Percentiles rank a stretch among this genome's conserved stretches.
phyloP scores from a whole-genome alignment of 2,329 filamentous ascomycete genomes.

The Purpureocillium takamizusanense region DNA sequence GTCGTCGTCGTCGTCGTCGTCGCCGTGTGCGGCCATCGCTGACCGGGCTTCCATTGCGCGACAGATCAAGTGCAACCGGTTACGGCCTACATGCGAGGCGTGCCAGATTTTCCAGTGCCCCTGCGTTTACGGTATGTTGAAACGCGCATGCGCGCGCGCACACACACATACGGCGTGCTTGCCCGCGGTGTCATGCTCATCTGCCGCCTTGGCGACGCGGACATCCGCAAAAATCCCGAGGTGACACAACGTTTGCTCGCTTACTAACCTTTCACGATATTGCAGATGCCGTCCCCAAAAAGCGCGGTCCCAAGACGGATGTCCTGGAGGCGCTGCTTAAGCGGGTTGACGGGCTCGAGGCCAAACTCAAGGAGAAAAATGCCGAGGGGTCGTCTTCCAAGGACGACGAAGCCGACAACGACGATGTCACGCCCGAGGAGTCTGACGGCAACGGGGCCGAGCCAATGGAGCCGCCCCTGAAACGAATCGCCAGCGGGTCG shows the following conservation, averaged over 20 bases:
- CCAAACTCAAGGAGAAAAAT: conserved; percentile 64
- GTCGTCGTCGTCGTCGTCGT: no score
- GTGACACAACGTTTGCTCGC: background rate
- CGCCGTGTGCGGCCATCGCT: background rate
- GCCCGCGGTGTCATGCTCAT: background rate
- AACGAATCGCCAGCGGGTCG: conserved; percentile 28
- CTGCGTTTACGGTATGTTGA: conserved; percentile 72
- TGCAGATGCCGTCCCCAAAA: conserved; percentile 82
- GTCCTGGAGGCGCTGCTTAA: conserved; percentile 78
- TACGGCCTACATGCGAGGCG: conserved; percentile 77
- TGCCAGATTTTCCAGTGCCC: conserved; percentile 84
- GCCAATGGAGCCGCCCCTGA: conserved; percentile 26
- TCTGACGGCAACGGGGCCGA: conserved; percentile 2
- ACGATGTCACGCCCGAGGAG: background rate
- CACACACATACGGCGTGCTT: background rate
- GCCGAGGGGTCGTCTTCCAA: conserved; percentile 14
- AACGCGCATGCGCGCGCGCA: background rate
- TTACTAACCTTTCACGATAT: conserved; percentile 1
- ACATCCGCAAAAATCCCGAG: background rate
- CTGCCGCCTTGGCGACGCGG: background rate
- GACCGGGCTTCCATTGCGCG: background rate
- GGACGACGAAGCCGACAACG: background rate
- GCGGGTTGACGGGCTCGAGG: conserved; percentile 76
- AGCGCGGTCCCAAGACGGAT: conserved; percentile 83
- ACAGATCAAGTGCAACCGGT: conserved; percentile 86